Evolutionary conservation across 768 basidiomycete species (phyloP).

Genomic region (Leccinum imitatum): DNA sequence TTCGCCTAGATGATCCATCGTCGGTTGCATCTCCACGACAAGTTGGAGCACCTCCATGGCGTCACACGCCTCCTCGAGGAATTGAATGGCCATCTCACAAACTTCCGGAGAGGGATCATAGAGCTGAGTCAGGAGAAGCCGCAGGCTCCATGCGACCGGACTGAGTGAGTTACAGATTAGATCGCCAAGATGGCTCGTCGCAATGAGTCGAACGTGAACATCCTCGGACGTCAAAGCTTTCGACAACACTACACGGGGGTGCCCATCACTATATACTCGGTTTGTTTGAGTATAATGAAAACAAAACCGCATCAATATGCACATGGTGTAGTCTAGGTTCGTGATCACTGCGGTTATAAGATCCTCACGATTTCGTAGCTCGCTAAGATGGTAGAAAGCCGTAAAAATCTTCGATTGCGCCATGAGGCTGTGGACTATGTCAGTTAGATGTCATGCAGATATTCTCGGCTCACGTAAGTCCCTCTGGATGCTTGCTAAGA

Average conservation of each 20-base stretch:
- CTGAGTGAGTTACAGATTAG: constrained; percentile 64
- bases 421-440: constrained; percentile 56
- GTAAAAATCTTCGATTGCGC: constrained; percentile 94
- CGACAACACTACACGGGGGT: constrained; percentile 88
- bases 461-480: constrained; percentile 68
- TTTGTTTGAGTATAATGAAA: constrained; percentile 2
- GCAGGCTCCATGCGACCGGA: constrained; percentile 84
- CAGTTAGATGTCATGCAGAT: background rate
- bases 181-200: constrained; percentile 83
- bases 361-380: constrained; percentile 88
- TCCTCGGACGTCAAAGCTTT: constrained; percentile 95
- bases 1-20: constrained; percentile 92
- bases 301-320: constrained; percentile 28
- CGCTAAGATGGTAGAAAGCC: constrained; percentile 92
- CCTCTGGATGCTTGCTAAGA: constrained; percentile 84
- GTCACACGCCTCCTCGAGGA: constrained; percentile 88
- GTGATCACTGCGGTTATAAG: constrained; percentile 89
- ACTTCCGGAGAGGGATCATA: constrained; percentile 93
- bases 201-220: constrained; percentile 84
- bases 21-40: constrained; percentile 93
- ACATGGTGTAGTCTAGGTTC: constrained; percentile 90
- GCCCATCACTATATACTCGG: constrained; percentile 72
- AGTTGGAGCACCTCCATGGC: constrained; percentile 78
- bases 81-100: constrained; percentile 84
- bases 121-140: constrained; percentile 89